Evolutionary conservation across 176 grass and related monocot genomes (phyloP).

Genomic region (Eragrostis nindensis): DNA sequence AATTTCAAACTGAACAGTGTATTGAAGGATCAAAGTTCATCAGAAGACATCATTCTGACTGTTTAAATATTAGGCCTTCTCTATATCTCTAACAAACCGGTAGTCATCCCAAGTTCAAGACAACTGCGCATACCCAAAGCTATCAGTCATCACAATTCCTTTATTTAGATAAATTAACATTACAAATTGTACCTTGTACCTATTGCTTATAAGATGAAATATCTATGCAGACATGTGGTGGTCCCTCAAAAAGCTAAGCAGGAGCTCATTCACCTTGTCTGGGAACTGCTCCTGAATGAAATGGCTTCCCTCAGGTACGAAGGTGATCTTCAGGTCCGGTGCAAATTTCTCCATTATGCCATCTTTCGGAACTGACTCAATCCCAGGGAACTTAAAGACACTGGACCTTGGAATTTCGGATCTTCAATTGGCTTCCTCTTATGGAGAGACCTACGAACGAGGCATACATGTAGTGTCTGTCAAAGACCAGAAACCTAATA

Average conservation of each 20-base stretch:
- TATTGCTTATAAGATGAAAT: background rate
- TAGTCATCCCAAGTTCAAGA: too few relatives aligned
- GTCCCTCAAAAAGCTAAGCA: slow-evolving; percentile 56
- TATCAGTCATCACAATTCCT: too few relatives aligned
- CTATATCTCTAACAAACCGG: too few relatives aligned
- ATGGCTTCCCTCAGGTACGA: slow-evolving; percentile 63
- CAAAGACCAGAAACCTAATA: background rate
- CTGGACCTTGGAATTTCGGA: slow-evolving; percentile 58
- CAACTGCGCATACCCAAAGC: too few relatives aligned
- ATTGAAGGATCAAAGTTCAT: too few relatives aligned
- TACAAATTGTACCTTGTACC: too few relatives aligned
- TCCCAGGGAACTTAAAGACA: slow-evolving; percentile 57
- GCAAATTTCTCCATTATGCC: slow-evolving; percentile 53
- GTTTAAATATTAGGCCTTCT: too few relatives aligned
- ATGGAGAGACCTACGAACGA: slow-evolving; percentile 34
- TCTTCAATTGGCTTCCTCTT: slow-evolving; percentile 11
- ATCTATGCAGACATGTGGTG: slow-evolving; percentile 36
- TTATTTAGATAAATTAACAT: too few relatives aligned
- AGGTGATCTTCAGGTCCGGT: slow-evolving; percentile 63
- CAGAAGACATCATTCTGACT: too few relatives aligned
- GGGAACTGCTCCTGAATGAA: slow-evolving; percentile 84
- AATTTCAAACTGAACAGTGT: too few relatives aligned
- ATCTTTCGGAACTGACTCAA: slow-evolving; percentile 39
- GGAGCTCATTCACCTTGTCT: slow-evolving; percentile 57
- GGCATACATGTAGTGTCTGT: background rate